Percentiles rank a stretch among this genome's conserved stretches.
Evolutionary conservation across 768 basidiomycete genomes (phyloP).

Genomic region (Obba rivulosa): DNA sequence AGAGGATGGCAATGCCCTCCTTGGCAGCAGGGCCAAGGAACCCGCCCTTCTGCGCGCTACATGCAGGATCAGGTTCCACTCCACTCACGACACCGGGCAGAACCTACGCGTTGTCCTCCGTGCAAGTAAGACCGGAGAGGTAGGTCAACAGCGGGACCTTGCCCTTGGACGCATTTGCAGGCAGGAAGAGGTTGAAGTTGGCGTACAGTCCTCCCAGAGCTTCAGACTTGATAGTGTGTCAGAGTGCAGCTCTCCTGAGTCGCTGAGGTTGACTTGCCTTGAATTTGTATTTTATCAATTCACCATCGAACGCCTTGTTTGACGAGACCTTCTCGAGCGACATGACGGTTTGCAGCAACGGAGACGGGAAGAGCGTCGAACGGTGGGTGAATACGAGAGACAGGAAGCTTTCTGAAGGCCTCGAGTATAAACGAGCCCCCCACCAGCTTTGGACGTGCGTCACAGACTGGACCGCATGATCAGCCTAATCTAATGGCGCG

Average conservation of each 20-base stretch:
- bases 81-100: neutral
- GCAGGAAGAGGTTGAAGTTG: constrained; percentile 87
- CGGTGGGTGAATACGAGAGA: no score
- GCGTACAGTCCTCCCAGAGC: constrained; percentile 66
- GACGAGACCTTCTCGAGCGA: constrained; percentile 64
- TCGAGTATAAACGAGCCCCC: no score
- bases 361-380: no score
- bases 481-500: no score
- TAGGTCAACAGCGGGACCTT: constrained; percentile 75
- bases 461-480: no score
- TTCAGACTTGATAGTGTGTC: constrained; percentile 44
- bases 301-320: constrained; percentile 78
- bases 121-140: constrained; percentile 86
- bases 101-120: constrained; percentile 85
- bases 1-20: constrained; percentile 85
- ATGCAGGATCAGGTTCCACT: neutral
- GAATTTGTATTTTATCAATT: constrained; percentile 82
- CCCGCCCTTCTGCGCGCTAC: constrained; percentile 86
- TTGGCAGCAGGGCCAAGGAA: constrained; percentile 83
- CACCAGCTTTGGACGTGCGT: no score
- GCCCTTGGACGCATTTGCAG: constrained; percentile 44
- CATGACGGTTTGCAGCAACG: no score
- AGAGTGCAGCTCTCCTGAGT: constrained; percentile 8
- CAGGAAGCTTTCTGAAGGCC: no score
- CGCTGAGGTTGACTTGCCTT: constrained; percentile 42